Evolutionary conservation across 169 alveolate species (phyloP).

Genomic region (Miamiensis avidus): DNA sequence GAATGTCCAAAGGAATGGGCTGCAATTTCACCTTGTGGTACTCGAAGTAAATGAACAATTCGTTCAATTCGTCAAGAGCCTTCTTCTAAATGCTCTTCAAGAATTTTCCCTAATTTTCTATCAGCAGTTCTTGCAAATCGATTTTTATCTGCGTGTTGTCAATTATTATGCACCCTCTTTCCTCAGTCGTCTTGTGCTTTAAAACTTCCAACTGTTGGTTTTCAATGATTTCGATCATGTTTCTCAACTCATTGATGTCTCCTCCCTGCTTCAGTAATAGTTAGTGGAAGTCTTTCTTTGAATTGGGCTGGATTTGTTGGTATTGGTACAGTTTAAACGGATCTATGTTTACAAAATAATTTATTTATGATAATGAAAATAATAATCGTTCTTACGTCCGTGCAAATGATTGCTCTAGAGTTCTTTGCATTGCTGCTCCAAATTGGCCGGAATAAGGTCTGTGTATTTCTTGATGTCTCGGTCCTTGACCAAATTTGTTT

Average conservation of each 20-base stretch:
- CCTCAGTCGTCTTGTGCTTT: conserved; percentile 30
- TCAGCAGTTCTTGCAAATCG: conserved; percentile 21
- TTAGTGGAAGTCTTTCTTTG: background rate
- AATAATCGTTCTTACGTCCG: no score
- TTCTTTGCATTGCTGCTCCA: background rate
- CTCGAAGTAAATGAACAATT: conserved; percentile 52
- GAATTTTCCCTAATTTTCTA: conserved; percentile 30
- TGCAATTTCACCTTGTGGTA: conserved; percentile 59
- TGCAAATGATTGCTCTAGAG: conserved; percentile 16
- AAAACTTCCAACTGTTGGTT: conserved; percentile 31
- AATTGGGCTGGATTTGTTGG: no score
- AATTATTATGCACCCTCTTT: conserved; percentile 33
- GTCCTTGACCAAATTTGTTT: conserved; percentile 3
- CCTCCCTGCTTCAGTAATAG: conserved; percentile 11
- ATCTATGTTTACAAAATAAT: no score
- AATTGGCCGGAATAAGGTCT: conserved; percentile 11
- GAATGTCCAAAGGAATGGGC: conserved; percentile 61
- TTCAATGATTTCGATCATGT: conserved; percentile 31
- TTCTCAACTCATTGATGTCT: conserved; percentile 34
- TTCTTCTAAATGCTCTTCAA: conserved; percentile 52
- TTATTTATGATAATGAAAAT: no score
- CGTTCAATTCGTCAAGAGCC: conserved; percentile 67
- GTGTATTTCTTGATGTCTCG: conserved; percentile 14
- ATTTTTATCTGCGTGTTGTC: conserved; percentile 43
- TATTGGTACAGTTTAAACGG: no score